Conservation (phyloP, 2,329 filamentous ascomycete species). For the Trichoderma citrinoviride region DNA sequence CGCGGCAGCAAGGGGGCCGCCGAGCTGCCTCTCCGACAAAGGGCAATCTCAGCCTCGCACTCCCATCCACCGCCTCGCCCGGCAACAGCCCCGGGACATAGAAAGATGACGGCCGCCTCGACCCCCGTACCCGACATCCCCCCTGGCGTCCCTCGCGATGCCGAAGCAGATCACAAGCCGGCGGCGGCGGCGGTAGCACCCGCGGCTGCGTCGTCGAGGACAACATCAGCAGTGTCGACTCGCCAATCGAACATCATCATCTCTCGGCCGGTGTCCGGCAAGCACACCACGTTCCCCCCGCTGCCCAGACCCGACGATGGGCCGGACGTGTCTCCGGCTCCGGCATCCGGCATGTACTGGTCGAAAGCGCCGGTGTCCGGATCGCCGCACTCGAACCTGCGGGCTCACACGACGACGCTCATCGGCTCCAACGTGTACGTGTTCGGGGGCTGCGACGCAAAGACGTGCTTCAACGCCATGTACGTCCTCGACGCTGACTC, state of each 20-base stretch:
- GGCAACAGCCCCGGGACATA: slow-evolving; percentile 28
- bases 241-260: slow-evolving; percentile 21
- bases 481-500: slow-evolving; percentile 68
- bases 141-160: slow-evolving; percentile 38
- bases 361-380: slow-evolving; percentile 64
- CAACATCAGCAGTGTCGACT: slow-evolving; percentile 29
- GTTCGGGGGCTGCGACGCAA: slow-evolving; percentile 66
- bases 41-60: slow-evolving; percentile 51
- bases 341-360: slow-evolving; percentile 72
- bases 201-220: slow-evolving; percentile 19
- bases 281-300: slow-evolving; percentile 54
- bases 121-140: slow-evolving; percentile 37
- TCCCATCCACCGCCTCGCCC: slow-evolving; percentile 31
- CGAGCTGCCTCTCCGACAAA: slow-evolving; percentile 53
- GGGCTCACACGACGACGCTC: slow-evolving; percentile 65
- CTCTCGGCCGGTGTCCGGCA: slow-evolving; percentile 36
- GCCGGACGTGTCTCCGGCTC: slow-evolving; percentile 60
- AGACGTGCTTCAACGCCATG: slow-evolving; percentile 66
- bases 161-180: slow-evolving; percentile 16
- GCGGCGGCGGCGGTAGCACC: slow-evolving; percentile 5
- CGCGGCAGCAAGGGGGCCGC: slow-evolving; percentile 43
- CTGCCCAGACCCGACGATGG: slow-evolving; percentile 55
- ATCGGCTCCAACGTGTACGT: slow-evolving; percentile 66
- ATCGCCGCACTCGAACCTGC: slow-evolving; percentile 56
- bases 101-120: slow-evolving; percentile 30